phyloP scores from a whole-genome alignment of 2,329 filamentous ascomycete species.

The Trichoderma koningii region DNA sequence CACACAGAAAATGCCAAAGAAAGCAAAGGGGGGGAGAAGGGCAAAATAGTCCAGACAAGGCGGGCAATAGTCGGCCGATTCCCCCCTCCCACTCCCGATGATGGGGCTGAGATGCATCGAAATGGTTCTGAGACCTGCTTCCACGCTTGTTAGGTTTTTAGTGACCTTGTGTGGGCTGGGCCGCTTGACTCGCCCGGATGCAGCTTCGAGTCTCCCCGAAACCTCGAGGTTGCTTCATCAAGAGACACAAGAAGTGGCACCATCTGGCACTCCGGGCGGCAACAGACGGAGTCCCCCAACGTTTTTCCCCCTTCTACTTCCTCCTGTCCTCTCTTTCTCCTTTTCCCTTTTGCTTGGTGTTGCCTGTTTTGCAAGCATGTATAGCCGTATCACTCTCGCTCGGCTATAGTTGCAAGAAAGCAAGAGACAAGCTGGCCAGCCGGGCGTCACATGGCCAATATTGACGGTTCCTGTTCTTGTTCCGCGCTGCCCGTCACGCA shows the following conservation, averaged over 20 bases:
- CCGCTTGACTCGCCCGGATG: slow-evolving; percentile 21
- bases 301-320: neutral
- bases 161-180: neutral
- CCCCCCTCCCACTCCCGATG: neutral
- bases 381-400: slow-evolving; percentile 2
- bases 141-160: too few species aligned
- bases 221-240: neutral
- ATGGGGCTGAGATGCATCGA: slow-evolving; percentile 24
- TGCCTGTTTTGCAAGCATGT: neutral
- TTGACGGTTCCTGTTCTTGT: neutral
- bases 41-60: neutral
- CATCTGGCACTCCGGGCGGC: neutral
- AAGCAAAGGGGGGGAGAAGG: too few species aligned
- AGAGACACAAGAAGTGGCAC: slow-evolving; percentile 5
- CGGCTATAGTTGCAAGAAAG: slow-evolving; percentile 10
- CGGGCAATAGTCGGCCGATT: slow-evolving; percentile 18
- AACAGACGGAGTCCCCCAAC: slow-evolving; percentile 4
- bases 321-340: too few species aligned
- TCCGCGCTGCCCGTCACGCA: neutral
- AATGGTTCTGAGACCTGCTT: slow-evolving; percentile 5
- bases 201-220: slow-evolving; percentile 18
- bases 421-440: neutral
- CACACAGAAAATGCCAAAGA: too few species aligned
- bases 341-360: too few species aligned
- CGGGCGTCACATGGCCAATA: slow-evolving; percentile 18